Evolutionary conservation across 2,329 filamentous ascomycete species (phyloP).

Genomic region (Aureobasidium zeae): DNA sequence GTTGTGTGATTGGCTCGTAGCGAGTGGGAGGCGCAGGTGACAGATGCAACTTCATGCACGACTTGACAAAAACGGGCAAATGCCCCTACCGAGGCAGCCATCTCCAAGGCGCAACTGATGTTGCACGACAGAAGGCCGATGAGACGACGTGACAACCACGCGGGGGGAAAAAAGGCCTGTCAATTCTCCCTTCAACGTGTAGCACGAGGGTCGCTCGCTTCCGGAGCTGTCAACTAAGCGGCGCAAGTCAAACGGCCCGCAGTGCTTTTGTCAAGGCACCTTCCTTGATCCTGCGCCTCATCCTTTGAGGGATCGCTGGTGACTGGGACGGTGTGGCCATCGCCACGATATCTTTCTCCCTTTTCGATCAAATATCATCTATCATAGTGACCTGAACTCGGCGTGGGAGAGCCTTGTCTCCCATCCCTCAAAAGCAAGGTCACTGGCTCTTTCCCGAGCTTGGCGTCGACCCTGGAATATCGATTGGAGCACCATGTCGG

Average conservation of each 20-base stretch:
- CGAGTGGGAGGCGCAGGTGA: conserved; percentile 7
- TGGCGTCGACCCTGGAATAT: conserved; percentile 5
- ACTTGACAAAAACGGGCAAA: conserved; percentile 3
- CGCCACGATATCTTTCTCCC: background rate
- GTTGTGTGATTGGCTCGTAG: conserved; percentile 4
- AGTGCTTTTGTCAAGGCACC: conserved; percentile 1
- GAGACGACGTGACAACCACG: conserved; percentile 15
- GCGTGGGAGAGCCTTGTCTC: background rate
- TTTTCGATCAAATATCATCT: conserved; percentile 1
- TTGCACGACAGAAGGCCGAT: conserved; percentile 13
- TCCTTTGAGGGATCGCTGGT: background rate
- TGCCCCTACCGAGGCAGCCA: background rate
- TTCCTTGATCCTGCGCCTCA: background rate
- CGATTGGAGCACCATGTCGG: conserved; percentile 10
- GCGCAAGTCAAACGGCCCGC: conserved; percentile 5
- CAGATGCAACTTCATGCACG: conserved; percentile 6
- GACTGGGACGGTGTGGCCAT: conserved; percentile 4
- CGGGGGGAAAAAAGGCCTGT: conserved; percentile 5
- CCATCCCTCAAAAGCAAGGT: conserved; percentile 2
- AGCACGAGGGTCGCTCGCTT: conserved; percentile 10
- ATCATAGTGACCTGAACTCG: conserved; percentile 1
- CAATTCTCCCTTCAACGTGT: conserved; percentile 2
- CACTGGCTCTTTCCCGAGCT: conserved; percentile 2
- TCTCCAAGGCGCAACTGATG: conserved; percentile 9
- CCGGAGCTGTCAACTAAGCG: conserved; percentile 11